Percentiles rank a stretch among this genome's conserved stretches.
These are phyloP conservation scores for Epichloe typhina DNA, from an alignment of 2,329 filamentous ascomycete species.

Conservation along the genomic window DNA sequence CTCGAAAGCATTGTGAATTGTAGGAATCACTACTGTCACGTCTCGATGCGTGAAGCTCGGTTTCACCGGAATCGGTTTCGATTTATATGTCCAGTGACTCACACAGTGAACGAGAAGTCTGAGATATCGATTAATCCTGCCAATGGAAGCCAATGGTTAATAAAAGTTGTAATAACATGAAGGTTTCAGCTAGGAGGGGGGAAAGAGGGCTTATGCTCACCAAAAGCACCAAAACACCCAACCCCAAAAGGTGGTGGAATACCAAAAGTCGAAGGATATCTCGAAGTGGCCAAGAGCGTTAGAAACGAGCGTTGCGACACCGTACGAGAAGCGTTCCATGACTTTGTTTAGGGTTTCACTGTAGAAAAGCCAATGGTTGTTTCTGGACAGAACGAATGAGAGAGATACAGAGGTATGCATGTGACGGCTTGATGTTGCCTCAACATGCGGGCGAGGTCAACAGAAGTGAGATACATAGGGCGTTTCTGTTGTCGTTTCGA, in stretches of 20 bases:
- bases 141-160: not conserved
- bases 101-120: constrained; percentile 74
- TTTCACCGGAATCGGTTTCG: constrained; percentile 67
- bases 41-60: constrained; percentile 70
- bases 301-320: constrained; percentile 9
- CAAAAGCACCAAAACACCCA: constrained; percentile 30
- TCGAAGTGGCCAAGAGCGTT: constrained; percentile 4
- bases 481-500: not conserved
- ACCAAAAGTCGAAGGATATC: constrained; percentile 22
- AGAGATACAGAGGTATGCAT: not conserved
- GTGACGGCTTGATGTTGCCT: not conserved
- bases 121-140: constrained; percentile 74
- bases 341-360: not conserved
- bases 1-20: constrained; percentile 75
- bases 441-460: not conserved
- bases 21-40: constrained; percentile 89
- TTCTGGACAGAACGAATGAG: not conserved
- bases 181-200: not conserved
- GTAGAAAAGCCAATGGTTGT: not conserved
- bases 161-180: not conserved
- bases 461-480: not conserved
- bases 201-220: constrained; percentile 23
- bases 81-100: constrained; percentile 78
- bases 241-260: constrained; percentile 34
- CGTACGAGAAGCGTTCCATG: constrained; percentile 1